These are phyloP conservation scores for Diaporthe amygdali DNA, from an alignment of 2,329 filamentous ascomycete species.

Conservation along the genomic window DNA sequence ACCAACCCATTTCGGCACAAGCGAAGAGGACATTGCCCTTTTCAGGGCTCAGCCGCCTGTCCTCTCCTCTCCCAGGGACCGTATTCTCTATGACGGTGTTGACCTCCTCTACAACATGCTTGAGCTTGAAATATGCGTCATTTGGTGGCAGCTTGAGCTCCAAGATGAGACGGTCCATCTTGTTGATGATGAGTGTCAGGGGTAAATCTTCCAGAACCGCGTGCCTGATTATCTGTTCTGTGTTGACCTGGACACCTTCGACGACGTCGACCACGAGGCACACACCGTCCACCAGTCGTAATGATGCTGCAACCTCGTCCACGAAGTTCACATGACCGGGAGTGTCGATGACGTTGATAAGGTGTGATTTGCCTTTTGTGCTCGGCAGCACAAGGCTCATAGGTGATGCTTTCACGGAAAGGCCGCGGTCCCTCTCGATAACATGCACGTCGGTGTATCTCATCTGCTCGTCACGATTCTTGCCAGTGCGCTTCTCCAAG, in stretches of 20 bases:
- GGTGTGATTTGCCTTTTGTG: constrained; percentile 91
- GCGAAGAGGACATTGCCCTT: constrained; percentile 98
- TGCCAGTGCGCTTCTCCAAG: constrained; percentile 81
- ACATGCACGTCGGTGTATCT: constrained; percentile 94
- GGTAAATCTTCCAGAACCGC: constrained; percentile 89
- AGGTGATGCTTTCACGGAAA: constrained; percentile 91
- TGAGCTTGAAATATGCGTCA: constrained; percentile 98
- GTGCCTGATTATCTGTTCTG: constrained; percentile 96
- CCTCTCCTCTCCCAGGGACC: constrained; percentile 79
- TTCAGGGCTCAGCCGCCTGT: constrained; percentile 85
- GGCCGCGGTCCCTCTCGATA: constrained; percentile 84
- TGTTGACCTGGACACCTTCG: constrained; percentile 98
- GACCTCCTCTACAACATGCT: constrained; percentile 98
- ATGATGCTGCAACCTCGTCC: constrained; percentile 89
- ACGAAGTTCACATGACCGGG: constrained; percentile 98
- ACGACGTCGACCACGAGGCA: constrained; percentile 95
- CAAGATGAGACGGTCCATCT: constrained; percentile 93
- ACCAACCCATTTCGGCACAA: constrained; percentile 93
- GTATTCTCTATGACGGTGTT: constrained; percentile 94
- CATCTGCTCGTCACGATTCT: constrained; percentile 84
- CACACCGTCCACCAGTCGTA: constrained; percentile 88
- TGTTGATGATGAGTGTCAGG: constrained; percentile 91
- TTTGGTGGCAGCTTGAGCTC: constrained; percentile 93
- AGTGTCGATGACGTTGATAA: constrained; percentile 94
- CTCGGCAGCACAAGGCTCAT: constrained; percentile 92